These are phyloP conservation scores for Diaporthe citrichinensis DNA, from an alignment of 2,329 filamentous ascomycete genomes.

Conservation along the genomic window DNA sequence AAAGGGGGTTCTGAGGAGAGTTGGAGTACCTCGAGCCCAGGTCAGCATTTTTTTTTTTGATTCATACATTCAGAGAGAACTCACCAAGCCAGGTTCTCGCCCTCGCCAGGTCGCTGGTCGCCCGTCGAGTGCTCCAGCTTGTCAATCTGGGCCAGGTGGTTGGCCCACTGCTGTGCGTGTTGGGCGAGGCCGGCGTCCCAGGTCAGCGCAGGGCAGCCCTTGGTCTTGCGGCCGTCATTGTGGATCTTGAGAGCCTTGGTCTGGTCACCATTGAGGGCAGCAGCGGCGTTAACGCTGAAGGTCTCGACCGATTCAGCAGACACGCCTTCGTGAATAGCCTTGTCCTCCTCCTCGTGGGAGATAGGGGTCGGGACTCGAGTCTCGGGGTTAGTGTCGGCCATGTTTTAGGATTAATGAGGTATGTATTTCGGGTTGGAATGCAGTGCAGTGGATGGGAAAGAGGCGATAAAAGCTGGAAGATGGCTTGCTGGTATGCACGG, in stretches of 20 bases:
- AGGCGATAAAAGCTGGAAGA: not conserved
- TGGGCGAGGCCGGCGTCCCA: slow-evolving; percentile 50
- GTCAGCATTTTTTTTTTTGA: not conserved
- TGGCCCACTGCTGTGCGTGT: slow-evolving; percentile 48
- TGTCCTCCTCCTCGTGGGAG: not conserved
- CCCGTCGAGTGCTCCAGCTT: slow-evolving; percentile 49
- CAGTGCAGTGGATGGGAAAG: not conserved
- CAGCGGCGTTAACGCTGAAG: slow-evolving; percentile 8
- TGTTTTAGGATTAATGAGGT: not conserved
- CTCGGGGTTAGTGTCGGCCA: not conserved
- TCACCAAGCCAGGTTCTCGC: slow-evolving; percentile 54
- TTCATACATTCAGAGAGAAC: not conserved
- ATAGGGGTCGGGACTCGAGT: not conserved
- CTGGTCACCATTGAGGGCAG: slow-evolving; percentile 42
- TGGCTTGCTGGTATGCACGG: not conserved
- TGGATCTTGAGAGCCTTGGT: slow-evolving; percentile 48
- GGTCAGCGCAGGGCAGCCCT: slow-evolving; percentile 45
- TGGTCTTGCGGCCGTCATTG: slow-evolving; percentile 48
- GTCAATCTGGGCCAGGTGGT: slow-evolving; percentile 48
- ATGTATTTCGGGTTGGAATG: not conserved
- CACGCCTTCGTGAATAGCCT: not conserved
- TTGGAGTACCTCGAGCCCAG: slow-evolving; percentile 39
- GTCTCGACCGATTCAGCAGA: not conserved
- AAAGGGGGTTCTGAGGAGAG: slow-evolving; percentile 43
- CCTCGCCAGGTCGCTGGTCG: slow-evolving; percentile 48